phyloP scores from a whole-genome alignment of 805 yeast species.

The Saccharomyces jurei region DNA sequence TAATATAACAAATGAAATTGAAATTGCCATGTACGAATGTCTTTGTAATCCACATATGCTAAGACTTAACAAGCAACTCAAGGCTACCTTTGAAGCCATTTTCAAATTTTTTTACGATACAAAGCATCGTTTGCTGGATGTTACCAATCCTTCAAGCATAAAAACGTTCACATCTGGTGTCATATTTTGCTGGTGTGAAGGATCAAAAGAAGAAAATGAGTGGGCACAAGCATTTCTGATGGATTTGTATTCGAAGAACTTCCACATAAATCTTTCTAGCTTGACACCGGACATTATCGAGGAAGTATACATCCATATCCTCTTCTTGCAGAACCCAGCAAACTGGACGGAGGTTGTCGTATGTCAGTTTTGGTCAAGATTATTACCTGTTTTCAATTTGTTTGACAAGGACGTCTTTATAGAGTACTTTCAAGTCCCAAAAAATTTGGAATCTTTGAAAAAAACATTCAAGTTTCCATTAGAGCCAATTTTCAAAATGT shows the following conservation, averaged over 20 bases:
- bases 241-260: conserved; percentile 10
- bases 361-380: conserved; percentile 27
- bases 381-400: conserved; percentile 24
- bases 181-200: conserved; percentile 49
- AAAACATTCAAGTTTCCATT: conserved; percentile 24
- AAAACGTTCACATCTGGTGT: conserved; percentile 39
- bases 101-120: conserved; percentile 27
- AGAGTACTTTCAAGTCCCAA: conserved; percentile 25
- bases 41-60: conserved; percentile 45
- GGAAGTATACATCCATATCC: conserved; percentile 47
- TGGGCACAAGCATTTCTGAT: conserved; percentile 40
- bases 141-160: conserved; percentile 8
- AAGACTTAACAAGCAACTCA: conserved; percentile 33
- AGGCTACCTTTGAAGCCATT: conserved; percentile 32
- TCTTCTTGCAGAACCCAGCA: conserved; percentile 45
- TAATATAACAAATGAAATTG: conserved; percentile 17
- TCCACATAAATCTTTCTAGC: conserved; percentile 11
- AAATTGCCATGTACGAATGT: conserved; percentile 38
- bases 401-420: conserved; percentile 20
- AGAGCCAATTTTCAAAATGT: conserved; percentile 28
- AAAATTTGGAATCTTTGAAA: conserved; percentile 24
- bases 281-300: conserved; percentile 39
- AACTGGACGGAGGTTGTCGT: conserved; percentile 34
- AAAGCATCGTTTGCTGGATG: conserved; percentile 24
- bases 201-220: conserved; percentile 35